Conservation (phyloP, 148 eudicot species). For the Rhododendron ovatum region DNA sequence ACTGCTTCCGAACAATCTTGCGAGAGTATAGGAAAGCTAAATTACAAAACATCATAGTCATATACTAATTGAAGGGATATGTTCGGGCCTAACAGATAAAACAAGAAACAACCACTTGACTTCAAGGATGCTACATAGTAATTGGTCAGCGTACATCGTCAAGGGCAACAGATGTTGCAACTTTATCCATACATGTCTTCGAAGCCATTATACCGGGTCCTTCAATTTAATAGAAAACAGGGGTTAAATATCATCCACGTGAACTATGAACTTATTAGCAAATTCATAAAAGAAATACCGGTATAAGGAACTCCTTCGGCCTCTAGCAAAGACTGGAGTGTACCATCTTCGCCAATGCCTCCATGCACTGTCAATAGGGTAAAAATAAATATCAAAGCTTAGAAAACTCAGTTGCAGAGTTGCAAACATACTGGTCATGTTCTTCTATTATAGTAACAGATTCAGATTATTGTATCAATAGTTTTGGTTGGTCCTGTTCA, state of each 20-base stretch:
- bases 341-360: conserved; percentile 94
- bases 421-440: not conserved
- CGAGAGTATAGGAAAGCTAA: not conserved
- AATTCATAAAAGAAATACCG: conserved; percentile 35
- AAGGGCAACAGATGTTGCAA: conserved; percentile 75
- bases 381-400: not conserved
- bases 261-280: not conserved
- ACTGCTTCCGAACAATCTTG: not conserved
- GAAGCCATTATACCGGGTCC: conserved; percentile 83
- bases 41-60: not conserved
- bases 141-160: conserved; percentile 48
- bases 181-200: conserved; percentile 88
- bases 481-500: not conserved
- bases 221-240: conserved; percentile 25
- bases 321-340: conserved; percentile 78
- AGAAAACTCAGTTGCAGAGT: not conserved
- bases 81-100: not conserved
- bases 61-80: not conserved
- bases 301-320: conserved; percentile 73
- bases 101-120: not conserved
- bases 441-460: not conserved
- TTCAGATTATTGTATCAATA: not conserved
- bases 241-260: not conserved
- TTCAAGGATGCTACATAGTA: not conserved
- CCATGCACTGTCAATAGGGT: conserved; percentile 65